Conservation (phyloP, 1,284 basidiomycete genomes). For the Agroathelia rolfsii region DNA sequence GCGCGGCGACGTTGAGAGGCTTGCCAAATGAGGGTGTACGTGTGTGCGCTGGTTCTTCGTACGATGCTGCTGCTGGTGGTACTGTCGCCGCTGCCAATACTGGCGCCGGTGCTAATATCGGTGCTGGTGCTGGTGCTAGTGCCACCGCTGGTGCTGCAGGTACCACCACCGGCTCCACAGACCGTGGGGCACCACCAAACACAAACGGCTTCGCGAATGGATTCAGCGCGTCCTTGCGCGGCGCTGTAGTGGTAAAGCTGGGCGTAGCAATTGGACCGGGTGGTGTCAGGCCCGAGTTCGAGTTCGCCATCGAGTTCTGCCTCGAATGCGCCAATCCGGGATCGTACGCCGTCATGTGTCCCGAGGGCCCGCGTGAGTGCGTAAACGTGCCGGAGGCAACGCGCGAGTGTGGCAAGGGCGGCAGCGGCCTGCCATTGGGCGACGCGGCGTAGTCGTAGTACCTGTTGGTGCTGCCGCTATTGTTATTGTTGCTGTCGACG, state of each 20-base stretch:
- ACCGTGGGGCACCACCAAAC: constrained; percentile 35
- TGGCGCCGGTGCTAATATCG: too few species aligned
- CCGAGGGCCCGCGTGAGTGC: too few species aligned
- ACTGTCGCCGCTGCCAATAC: constrained; percentile 19
- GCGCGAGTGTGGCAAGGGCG: constrained; percentile 57
- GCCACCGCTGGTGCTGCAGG: constrained; percentile 11
- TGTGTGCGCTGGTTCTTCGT: constrained; percentile 35
- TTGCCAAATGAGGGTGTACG: constrained; percentile 55
- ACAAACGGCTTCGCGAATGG: constrained; percentile 74
- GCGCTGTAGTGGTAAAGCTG: constrained; percentile 15
- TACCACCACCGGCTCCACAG: too few species aligned
- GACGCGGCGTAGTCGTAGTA: constrained; percentile 15
- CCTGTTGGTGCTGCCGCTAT: constrained; percentile 12
- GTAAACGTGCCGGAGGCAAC: constrained; percentile 49
- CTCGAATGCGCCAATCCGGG: constrained; percentile 54
- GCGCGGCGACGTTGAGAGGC: constrained; percentile 63
- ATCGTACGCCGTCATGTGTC: constrained; percentile 50
- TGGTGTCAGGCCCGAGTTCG: constrained; percentile 11
- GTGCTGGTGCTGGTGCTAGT: constrained; percentile 7
- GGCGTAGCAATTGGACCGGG: constrained; percentile 5
- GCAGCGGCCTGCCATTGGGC: constrained; percentile 38
- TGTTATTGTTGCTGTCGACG: constrained; percentile 21
- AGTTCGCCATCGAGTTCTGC: constrained; percentile 14
- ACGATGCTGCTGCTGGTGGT: constrained; percentile 18
- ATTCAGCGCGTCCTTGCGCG: constrained; percentile 42